Conservation (phyloP, 176 grass and related monocot species). For the Ensete glaucum region DNA sequence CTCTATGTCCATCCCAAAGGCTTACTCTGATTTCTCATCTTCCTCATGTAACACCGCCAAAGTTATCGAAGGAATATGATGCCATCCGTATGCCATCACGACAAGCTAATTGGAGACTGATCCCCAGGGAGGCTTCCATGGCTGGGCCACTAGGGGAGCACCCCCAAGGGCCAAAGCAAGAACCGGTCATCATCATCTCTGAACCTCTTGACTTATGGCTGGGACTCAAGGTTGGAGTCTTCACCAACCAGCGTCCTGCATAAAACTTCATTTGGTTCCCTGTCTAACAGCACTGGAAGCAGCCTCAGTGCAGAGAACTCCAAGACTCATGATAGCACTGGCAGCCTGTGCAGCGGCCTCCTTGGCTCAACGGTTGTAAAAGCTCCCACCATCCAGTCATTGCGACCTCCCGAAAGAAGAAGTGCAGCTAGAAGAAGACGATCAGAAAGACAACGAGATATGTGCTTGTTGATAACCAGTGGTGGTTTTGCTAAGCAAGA, state of each 20-base stretch:
- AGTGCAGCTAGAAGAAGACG: neutral
- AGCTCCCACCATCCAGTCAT: neutral
- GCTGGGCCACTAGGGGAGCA: slow-evolving; percentile 60
- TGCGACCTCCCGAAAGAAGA: neutral
- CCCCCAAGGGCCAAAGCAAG: slow-evolving; percentile 32
- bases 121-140: slow-evolving; percentile 59
- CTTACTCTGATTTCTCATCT: slow-evolving; percentile 40
- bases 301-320: slow-evolving; percentile 37
- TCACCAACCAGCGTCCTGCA: slow-evolving; percentile 47
- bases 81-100: neutral
- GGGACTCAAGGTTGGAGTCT: slow-evolving; percentile 31
- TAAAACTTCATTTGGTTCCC: slow-evolving; percentile 39
- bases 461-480: neutral
- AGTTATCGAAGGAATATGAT: slow-evolving; percentile 34
- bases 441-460: neutral
- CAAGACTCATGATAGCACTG: slow-evolving; percentile 1
- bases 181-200: slow-evolving; percentile 34
- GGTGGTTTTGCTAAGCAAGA: neutral
- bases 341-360: slow-evolving; percentile 21
- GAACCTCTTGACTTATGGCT: slow-evolving; percentile 34
- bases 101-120: slow-evolving; percentile 29
- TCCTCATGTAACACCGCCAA: slow-evolving; percentile 39
- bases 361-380: slow-evolving; percentile 14
- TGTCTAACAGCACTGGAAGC: slow-evolving; percentile 39
- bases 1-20: slow-evolving; percentile 35